These are phyloP conservation scores for Cyberlindnera xylosilytica DNA, from an alignment of 805 yeast species.

Conservation along the genomic window DNA sequence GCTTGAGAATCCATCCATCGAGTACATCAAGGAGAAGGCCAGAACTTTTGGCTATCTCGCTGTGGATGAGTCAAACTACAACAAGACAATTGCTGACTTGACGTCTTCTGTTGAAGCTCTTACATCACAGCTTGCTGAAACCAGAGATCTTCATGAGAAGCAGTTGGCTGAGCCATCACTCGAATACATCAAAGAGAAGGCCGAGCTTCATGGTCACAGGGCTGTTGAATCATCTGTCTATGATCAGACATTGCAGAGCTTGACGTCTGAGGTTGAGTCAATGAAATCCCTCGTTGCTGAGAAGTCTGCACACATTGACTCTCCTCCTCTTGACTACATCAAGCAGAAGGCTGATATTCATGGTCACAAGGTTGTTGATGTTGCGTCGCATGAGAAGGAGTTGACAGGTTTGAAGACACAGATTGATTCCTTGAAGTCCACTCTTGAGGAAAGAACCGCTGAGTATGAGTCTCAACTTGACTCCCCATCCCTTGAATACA, in stretches of 20 bases:
- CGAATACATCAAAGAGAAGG: conserved; percentile 27
- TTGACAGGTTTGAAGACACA: neutral
- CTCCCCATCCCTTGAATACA: conserved; percentile 32
- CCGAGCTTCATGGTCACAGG: conserved; percentile 1
- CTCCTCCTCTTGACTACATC: no score
- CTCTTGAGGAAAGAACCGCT: no score
- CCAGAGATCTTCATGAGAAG: neutral
- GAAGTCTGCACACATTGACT: no score
- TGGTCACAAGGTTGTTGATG: no score
- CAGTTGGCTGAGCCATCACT: conserved; percentile 29
- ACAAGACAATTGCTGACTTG: conserved; percentile 8
- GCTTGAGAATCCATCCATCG: conserved; percentile 31
- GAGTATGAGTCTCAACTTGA: no score
- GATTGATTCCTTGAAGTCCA: no score
- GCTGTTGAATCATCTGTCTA: neutral
- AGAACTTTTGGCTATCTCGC: conserved; percentile 21
- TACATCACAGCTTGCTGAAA: conserved; percentile 11
- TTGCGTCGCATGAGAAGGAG: neutral
- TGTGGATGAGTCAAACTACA: conserved; percentile 12
- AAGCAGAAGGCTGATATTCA: no score
- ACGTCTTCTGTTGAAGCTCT: conserved; percentile 11
- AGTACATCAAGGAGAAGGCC: conserved; percentile 29
- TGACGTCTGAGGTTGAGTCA: no score
- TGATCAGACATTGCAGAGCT: neutral
- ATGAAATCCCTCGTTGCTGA: no score